Conservation (phyloP, 2,329 filamentous ascomycete genomes). For the Annulohypoxylon truncatum region DNA sequence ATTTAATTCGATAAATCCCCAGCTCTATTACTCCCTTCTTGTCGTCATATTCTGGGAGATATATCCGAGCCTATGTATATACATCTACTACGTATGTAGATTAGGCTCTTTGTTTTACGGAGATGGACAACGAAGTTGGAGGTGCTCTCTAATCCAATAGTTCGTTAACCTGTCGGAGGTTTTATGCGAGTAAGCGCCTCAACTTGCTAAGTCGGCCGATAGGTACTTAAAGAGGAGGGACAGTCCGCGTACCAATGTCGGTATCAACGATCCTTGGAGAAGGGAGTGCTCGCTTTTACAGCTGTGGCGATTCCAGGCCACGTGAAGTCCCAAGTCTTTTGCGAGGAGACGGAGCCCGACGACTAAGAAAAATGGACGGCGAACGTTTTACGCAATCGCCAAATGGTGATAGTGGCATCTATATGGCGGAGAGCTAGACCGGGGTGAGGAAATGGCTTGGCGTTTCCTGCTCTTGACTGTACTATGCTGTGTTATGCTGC, state of each 20-base stretch:
- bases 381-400: conserved; percentile 17
- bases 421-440: conserved; percentile 11
- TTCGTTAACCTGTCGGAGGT: conserved; percentile 9
- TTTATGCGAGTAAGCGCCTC: conserved; percentile 36
- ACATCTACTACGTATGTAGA: conserved; percentile 10
- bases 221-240: conserved; percentile 16
- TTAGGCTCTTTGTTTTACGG: conserved; percentile 1
- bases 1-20: conserved; percentile 19
- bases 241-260: conserved; percentile 14
- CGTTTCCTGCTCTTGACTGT: not conserved
- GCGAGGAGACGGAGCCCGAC: not conserved
- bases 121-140: conserved; percentile 7
- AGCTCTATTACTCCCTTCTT: not conserved
- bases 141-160: conserved; percentile 17
- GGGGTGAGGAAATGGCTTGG: conserved; percentile 14
- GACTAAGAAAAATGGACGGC: conserved; percentile 5
- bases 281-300: conserved; percentile 12
- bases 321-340: conserved; percentile 11
- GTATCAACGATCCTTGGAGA: conserved; percentile 17
- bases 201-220: conserved; percentile 12
- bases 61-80: conserved; percentile 8
- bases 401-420: conserved; percentile 16
- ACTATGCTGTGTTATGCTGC: not conserved
- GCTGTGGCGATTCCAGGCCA: conserved; percentile 23
- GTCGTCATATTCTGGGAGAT: not conserved